Base-by-base conservation (phyloP, 2,329 filamentous ascomycete species). In the Aspergillus versicolor region DNA sequence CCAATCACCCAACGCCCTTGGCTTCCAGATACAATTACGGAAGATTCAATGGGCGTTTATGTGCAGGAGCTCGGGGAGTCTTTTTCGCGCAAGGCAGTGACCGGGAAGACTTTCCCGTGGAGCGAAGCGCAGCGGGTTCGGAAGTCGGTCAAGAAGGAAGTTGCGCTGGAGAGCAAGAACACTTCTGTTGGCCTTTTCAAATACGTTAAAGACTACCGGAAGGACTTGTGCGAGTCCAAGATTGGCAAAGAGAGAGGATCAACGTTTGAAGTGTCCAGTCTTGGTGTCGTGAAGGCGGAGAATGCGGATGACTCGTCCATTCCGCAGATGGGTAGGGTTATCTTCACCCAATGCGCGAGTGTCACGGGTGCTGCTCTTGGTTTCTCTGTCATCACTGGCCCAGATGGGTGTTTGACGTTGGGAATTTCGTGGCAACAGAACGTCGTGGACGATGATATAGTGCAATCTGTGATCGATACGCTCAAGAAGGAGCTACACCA, bases 221-320 rank as follows among this genome's bases (percentile, higher is more conserved):
- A 72, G 3, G 70, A 71, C 1, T 67, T 75, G 12, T 74, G 78
- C 42, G 52, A 63, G 3, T 67, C 69, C 0, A 72, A 74, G 49
- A 19, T 78, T 2, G 79, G 78, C 3, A 72, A 74, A 43, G 62
- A 69, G 3, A 67, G 80, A 2, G 65, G 63, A 1, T 62, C 65
- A 15, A 74, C 70, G 8, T 78, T 75, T 21, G 79, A 82, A 59
- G 55, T 82, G 7, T 80, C 79, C 0, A 82, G 80, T 62, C 52
- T 82, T 4, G 80, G 79, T 0, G 64, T 74, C 2, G 68, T 76
- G 45, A 62, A 62, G 13, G 41, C 49, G 2, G 54, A 56, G 15
- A 41, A 48, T 19, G 32, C 49, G 6, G 48, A 38, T 15, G 58
- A 58, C 13, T 12, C 61, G 4, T 55, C 59, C 32, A 54, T 57